Evolutionary conservation across 78 protist genomes (phyloP).

Genomic region (Diacronema lutheri): DNA sequence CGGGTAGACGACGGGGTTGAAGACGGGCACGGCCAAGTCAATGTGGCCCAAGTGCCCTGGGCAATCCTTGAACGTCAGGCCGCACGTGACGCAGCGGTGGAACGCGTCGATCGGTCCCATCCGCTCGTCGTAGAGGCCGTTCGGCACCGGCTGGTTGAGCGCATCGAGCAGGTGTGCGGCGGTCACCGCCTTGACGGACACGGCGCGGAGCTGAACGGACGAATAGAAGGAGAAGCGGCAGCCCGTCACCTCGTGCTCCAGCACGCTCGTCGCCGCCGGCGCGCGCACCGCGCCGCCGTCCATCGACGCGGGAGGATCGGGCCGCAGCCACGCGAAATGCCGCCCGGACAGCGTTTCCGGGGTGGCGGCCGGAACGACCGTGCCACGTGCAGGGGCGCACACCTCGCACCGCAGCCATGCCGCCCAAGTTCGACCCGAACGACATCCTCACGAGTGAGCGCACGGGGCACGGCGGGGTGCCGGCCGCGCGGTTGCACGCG

Average conservation of each 20-base stretch:
- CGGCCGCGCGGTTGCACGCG: too few species aligned
- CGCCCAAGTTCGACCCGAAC: conserved; percentile 67
- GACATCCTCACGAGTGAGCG: conserved; percentile 1
- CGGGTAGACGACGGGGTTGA: conserved; percentile 75
- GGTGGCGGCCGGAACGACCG: too few species aligned
- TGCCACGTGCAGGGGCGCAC: too few species aligned
- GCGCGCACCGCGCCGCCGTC: too few species aligned
- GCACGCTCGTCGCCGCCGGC: too few species aligned
- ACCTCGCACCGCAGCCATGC: conserved; percentile 57
- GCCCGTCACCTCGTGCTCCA: neutral
- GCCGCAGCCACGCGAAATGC: too few species aligned
- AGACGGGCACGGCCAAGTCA: conserved; percentile 78
- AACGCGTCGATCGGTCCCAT: conserved; percentile 79
- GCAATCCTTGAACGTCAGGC: conserved; percentile 62
- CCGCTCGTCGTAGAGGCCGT: conserved; percentile 88
- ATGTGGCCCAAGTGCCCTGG: conserved; percentile 97
- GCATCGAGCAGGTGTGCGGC: neutral
- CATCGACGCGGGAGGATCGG: too few species aligned
- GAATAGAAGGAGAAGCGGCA: neutral
- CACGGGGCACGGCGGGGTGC: too few species aligned
- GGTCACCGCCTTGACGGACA: neutral
- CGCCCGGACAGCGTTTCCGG: too few species aligned
- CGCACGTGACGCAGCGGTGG: conserved; percentile 72
- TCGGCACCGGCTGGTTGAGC: conserved; percentile 16
- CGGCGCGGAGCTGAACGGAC: neutral